Percentiles rank a stretch among this genome's conserved stretches.
These are phyloP conservation scores for Xylaria sp. DNA, from an alignment of 2,329 filamentous ascomycete genomes.

Conservation along the genomic window DNA sequence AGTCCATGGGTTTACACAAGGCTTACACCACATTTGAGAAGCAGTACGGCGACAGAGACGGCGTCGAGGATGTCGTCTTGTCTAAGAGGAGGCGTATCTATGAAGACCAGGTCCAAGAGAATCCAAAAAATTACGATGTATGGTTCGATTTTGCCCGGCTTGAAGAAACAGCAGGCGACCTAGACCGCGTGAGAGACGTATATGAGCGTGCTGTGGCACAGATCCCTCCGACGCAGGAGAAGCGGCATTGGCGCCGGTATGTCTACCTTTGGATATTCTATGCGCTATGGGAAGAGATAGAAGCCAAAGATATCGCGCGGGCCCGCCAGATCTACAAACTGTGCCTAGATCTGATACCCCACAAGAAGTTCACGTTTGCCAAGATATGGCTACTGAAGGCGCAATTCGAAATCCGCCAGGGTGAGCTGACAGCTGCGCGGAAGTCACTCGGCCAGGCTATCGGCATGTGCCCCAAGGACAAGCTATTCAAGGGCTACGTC, in stretches of 20 bases:
- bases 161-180: slow-evolving; percentile 86
- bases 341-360: slow-evolving; percentile 87
- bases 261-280: slow-evolving; percentile 99
- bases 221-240: slow-evolving; percentile 93
- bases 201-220: slow-evolving; percentile 97
- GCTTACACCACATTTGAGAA: slow-evolving; percentile 98
- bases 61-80: slow-evolving; percentile 95
- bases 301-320: slow-evolving; percentile 79
- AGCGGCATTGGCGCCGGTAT: slow-evolving; percentile 96
- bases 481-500: slow-evolving; percentile 92
- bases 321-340: slow-evolving; percentile 92
- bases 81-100: slow-evolving; percentile 93
- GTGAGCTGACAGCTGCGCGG: slow-evolving; percentile 80
- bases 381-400: slow-evolving; percentile 96
- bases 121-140: slow-evolving; percentile 94
- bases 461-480: slow-evolving; percentile 96
- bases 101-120: slow-evolving; percentile 93
- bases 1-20: slow-evolving; percentile 86
- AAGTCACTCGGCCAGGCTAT: slow-evolving; percentile 92
- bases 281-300: slow-evolving; percentile 92
- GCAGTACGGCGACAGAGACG: slow-evolving; percentile 92
- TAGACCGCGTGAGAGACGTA: slow-evolving; percentile 86
- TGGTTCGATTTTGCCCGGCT: slow-evolving; percentile 97
- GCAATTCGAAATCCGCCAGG: slow-evolving; percentile 91
- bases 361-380: slow-evolving; percentile 97